Conservation (phyloP, 2,329 filamentous ascomycete species). For the Fusarium keratoplasticum region DNA sequence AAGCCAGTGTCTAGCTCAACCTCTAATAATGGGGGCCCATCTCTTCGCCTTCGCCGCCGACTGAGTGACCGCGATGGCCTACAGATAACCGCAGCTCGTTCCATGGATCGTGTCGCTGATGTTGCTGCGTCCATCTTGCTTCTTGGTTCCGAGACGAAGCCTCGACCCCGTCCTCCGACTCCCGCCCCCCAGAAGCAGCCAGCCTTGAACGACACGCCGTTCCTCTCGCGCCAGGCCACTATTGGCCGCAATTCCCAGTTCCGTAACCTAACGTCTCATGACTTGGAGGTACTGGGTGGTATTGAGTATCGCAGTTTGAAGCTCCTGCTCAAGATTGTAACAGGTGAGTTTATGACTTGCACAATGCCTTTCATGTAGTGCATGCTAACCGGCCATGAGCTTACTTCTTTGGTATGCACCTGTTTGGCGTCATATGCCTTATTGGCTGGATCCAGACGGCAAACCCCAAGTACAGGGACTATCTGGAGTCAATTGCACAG, state of each 20-base stretch:
- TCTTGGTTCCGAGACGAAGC: neutral
- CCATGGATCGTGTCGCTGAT: slow-evolving; percentile 6
- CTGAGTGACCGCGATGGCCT: neutral
- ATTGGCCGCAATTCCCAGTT: slow-evolving; percentile 55
- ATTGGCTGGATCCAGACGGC: slow-evolving; percentile 59
- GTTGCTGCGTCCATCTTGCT: neutral
- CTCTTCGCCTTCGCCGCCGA: neutral
- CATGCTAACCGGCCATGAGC: no score
- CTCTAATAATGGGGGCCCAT: neutral
- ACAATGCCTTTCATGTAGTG: no score
- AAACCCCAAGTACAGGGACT: slow-evolving; percentile 52
- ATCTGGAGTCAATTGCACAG: slow-evolving; percentile 52
- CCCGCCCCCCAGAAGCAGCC: neutral
- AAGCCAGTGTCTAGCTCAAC: neutral
- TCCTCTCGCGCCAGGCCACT: slow-evolving; percentile 7
- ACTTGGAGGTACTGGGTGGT: slow-evolving; percentile 58
- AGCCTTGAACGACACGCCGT: slow-evolving; percentile 1
- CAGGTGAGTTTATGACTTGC: no score
- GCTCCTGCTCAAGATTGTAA: slow-evolving; percentile 59
- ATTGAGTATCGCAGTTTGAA: slow-evolving; percentile 63
- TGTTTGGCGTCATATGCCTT: slow-evolving; percentile 60
- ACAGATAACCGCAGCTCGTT: neutral
- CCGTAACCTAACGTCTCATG: slow-evolving; percentile 52
- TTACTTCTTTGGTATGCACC: slow-evolving; percentile 59
- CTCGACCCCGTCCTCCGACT: neutral